Evolutionary conservation across 768 basidiomycete species (phyloP), one percentile per base, ranked within the genome.

Genomic region (Lactarius psammicola): DNA sequence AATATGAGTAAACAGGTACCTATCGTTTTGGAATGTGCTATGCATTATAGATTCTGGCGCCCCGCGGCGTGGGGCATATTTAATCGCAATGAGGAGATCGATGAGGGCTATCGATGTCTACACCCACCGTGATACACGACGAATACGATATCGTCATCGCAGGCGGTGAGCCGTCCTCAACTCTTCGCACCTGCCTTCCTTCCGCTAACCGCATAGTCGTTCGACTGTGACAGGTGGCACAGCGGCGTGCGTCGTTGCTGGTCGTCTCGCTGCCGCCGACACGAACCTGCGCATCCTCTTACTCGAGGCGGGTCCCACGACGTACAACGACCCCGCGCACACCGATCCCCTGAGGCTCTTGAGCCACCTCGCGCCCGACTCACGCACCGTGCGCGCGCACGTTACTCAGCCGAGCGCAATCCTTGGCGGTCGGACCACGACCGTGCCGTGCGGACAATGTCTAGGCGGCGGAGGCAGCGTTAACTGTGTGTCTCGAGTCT

Each of bases 391-490:
- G 62, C 80, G 79, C 2, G 76, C 78, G 64, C 77, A 87, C 64
- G 56, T 59, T 5, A 71, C 68, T 9, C 75, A 75, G 28, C 77
- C 80, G 6, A 81, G 81, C 68, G 75, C 76, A 0, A 82, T 79
- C 62, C 74, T 80, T 42, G 77, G 72, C 18, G 82, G 81, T 5
- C 85, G 87, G 4, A 69, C 75, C 5, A 70, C 76, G 4, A 56
- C 83, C 44, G 78, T 85, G 5, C 77, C 79, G 0, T 71, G 76
- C 31, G 87, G 83, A 0, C 78, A 82, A 60, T 81, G 80, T 49
- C 70, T 90, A 6, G 87, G 88, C 4, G 88, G 87, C 6, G 87
- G 87, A 0, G 87, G 86, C 0, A 76, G 77, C 60, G 80, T 88
- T 20, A 89, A 88, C 68, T 80, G 76, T 70, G 78, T 79, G 68